These are phyloP conservation scores for Gypsophila paniculata DNA, from an alignment of 179 eudicot genomes.

Conservation along the genomic window DNA sequence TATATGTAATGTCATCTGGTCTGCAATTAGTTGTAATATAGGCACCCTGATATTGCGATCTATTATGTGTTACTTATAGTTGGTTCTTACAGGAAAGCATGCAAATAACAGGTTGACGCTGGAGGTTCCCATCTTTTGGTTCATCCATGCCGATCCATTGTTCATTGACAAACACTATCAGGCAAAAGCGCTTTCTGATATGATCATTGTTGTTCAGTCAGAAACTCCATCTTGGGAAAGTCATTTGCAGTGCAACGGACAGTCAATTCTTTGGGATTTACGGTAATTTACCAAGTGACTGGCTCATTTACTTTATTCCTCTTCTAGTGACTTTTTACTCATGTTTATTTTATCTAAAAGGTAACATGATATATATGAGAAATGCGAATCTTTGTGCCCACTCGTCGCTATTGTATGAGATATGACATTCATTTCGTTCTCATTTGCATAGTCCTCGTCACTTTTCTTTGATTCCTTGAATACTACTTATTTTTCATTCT, in stretches of 20 bases:
- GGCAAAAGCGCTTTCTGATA: constrained; percentile 93
- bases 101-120: constrained; percentile 78
- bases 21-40: neutral
- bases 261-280: constrained; percentile 71
- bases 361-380: too few relatives aligned
- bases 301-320: neutral
- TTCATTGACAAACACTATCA: constrained; percentile 91
- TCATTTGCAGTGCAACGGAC: constrained; percentile 91
- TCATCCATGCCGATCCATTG: constrained; percentile 69
- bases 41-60: constrained; percentile 2
- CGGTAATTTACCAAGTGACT: constrained; percentile 38
- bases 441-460: too few relatives aligned
- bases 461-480: too few relatives aligned
- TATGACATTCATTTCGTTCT: too few relatives aligned
- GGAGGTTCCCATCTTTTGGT: constrained; percentile 95
- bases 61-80: constrained; percentile 3
- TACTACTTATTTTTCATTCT: neutral
- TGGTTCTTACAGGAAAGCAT: constrained; percentile 61
- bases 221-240: constrained; percentile 91
- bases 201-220: constrained; percentile 92
- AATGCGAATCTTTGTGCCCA: too few relatives aligned
- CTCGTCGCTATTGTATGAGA: too few relatives aligned
- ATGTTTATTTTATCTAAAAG: too few relatives aligned
- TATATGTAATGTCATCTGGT: constrained; percentile 15
- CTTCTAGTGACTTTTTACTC: too few relatives aligned